Conservation (phyloP, 768 basidiomycete genomes). For the Termitomyces eurrhizus region DNA sequence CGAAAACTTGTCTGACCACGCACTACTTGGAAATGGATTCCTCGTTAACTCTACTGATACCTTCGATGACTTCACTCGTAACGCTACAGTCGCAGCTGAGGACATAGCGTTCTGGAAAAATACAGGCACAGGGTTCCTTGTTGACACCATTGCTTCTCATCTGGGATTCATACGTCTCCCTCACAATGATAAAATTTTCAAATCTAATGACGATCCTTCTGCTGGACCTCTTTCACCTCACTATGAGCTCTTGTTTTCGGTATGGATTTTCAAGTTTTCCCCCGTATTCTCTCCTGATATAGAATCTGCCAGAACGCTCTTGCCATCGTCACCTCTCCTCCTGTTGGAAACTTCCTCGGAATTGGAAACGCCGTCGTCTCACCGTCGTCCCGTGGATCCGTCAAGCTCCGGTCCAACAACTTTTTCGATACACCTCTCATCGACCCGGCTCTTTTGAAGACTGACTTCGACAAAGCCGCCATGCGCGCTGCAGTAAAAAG, state of each 20-base stretch:
- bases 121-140: not conserved
- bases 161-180: not conserved
- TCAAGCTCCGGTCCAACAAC: conserved; percentile 8
- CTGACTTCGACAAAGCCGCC: conserved; percentile 5
- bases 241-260: not conserved
- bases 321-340: not conserved
- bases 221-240: not conserved
- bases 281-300: not conserved
- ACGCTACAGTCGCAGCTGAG: not conserved
- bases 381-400: conserved; percentile 9
- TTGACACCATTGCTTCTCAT: conserved; percentile 1
- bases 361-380: conserved; percentile 4
- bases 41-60: not conserved
- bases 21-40: conserved; percentile 1
- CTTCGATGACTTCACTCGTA: not conserved
- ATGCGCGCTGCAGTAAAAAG: conserved; percentile 8
- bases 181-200: not conserved
- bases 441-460: conserved; percentile 3
- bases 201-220: not conserved
- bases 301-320: not conserved
- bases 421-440: conserved; percentile 8
- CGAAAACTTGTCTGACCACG: conserved; percentile 32
- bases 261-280: not conserved
- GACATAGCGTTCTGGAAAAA: conserved; percentile 1
- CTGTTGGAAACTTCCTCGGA: conserved; percentile 6